Conservation (phyloP, 139 green algal genomes). For the Chlorella sp. region DNA sequence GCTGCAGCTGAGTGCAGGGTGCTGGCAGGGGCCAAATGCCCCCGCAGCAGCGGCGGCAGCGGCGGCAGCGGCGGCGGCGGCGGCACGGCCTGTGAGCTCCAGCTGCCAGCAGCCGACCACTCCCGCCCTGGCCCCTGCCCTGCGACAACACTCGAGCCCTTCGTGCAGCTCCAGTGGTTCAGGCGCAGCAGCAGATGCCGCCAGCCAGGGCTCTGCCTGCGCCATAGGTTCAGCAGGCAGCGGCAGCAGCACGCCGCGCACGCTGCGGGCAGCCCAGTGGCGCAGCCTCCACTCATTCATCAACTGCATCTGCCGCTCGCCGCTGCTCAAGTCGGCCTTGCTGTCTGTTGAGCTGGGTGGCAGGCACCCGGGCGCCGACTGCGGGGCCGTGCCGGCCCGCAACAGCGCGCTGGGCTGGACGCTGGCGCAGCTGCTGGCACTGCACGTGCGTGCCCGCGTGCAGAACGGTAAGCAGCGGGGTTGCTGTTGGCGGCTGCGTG, state of each 20-base stretch:
- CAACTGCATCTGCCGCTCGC: neutral
- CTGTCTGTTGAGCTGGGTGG: conserved; percentile 3
- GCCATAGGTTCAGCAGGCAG: neutral
- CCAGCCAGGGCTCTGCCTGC: neutral
- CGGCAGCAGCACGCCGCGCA: neutral
- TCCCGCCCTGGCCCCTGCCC: no score
- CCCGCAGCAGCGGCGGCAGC: no score
- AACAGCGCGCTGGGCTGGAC: neutral
- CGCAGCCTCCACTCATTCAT: neutral
- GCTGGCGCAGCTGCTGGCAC: conserved; percentile 32
- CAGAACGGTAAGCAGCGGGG: neutral
- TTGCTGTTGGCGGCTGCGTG: no score
- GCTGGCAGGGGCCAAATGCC: no score
- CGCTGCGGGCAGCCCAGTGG: neutral
- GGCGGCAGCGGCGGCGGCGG: no score
- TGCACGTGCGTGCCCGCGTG: neutral
- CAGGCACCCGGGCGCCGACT: neutral
- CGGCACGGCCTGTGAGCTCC: no score
- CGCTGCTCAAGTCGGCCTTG: conserved; percentile 17
- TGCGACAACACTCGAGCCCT: no score
- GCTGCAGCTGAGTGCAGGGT: no score
- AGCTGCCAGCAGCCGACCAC: no score
- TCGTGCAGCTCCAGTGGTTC: no score
- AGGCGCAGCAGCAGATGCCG: neutral
- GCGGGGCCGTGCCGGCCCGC: no score